Evolutionary conservation across 179 eudicot genomes (phyloP).

Genomic region (Actinidia arguta): DNA sequence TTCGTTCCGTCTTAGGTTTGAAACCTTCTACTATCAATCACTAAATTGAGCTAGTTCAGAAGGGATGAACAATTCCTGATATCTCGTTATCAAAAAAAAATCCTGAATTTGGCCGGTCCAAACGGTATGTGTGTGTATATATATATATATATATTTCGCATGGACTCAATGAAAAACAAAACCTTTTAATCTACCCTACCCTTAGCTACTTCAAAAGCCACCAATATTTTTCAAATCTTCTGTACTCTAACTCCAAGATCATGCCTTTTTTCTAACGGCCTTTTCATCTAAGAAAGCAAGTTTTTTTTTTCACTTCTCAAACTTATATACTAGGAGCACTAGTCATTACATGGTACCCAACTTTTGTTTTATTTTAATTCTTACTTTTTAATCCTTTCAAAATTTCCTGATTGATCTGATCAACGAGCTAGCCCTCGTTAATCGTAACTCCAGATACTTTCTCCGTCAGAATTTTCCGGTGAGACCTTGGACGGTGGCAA

Average conservation of each 20-base stretch:
- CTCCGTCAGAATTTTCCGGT: constrained; percentile 33
- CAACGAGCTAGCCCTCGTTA: neutral
- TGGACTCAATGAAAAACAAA: neutral
- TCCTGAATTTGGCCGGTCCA: too few species aligned
- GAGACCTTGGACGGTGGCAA: constrained; percentile 27
- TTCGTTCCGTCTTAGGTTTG: too few species aligned
- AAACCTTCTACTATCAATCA: too few species aligned
- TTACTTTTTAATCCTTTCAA: neutral
- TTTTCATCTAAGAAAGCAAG: too few species aligned
- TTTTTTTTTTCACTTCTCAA: too few species aligned
- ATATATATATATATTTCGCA: too few species aligned
- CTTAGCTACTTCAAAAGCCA: neutral
- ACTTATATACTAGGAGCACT: neutral
- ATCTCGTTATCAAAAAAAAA: too few species aligned
- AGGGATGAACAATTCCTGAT: too few species aligned
- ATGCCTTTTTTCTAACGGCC: neutral
- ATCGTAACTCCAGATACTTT: constrained; percentile 49
- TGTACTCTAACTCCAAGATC: neutral
- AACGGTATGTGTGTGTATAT: too few species aligned
- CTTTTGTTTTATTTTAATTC: too few species aligned
- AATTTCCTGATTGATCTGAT: neutral
- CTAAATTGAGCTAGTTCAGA: too few species aligned
- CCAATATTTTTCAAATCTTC: neutral
- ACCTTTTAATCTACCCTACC: neutral
- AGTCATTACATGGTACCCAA: neutral